These are phyloP conservation scores for Stephania japonica DNA, from an alignment of 164 flowering plant species.

Conservation along the genomic window DNA sequence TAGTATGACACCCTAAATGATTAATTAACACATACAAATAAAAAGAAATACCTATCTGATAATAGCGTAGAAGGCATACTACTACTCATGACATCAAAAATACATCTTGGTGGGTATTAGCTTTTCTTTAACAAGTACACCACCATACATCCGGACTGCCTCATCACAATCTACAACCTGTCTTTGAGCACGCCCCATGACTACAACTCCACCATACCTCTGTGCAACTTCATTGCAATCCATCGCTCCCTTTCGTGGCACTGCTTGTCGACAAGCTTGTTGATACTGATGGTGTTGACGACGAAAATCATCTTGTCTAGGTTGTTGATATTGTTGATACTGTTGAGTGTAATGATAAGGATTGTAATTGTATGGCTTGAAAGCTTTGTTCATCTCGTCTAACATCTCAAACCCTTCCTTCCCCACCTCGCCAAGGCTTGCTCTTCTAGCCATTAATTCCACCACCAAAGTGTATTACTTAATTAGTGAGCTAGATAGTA, in stretches of 20 bases:
- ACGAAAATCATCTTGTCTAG: background rate
- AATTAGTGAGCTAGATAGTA: too few relatives aligned
- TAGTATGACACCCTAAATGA: too few relatives aligned
- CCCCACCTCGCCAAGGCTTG: background rate
- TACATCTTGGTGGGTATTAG: background rate
- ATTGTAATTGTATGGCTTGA: background rate
- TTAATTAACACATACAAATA: too few relatives aligned
- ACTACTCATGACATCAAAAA: background rate
- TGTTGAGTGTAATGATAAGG: background rate
- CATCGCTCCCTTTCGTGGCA: too few relatives aligned
- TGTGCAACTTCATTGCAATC: too few relatives aligned
- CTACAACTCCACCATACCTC: too few relatives aligned
- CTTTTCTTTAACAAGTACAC: background rate
- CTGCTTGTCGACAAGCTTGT: background rate
- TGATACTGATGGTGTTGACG: background rate
- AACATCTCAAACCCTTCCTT: background rate
- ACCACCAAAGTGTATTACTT: too few relatives aligned
- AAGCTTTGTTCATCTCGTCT: background rate
- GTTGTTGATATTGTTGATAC: background rate
- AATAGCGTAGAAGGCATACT: background rate
- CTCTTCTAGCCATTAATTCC: background rate
- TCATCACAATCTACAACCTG: background rate
- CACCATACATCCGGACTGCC: background rate
- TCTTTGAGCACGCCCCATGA: background rate
- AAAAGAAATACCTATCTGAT: background rate